These are phyloP conservation scores for Aspergillus coremiiformis DNA, from an alignment of 495 filamentous ascomycete genomes.

Conservation along the genomic window DNA sequence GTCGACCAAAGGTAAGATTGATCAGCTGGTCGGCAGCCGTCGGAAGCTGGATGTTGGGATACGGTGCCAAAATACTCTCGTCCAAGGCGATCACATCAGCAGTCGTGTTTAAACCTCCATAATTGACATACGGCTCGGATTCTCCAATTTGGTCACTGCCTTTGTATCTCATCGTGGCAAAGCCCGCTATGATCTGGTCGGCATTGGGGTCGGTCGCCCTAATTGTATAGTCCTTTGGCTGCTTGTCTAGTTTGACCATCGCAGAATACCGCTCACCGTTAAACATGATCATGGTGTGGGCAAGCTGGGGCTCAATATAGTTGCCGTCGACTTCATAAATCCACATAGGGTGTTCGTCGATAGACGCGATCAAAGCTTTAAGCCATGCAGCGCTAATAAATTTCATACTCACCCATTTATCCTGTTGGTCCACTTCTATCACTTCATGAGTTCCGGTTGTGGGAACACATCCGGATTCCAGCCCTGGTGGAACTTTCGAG, in stretches of 20 bases:
- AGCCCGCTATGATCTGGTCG: conserved; percentile 29
- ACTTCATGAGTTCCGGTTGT: conserved; percentile 30
- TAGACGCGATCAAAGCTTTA: conserved; percentile 32
- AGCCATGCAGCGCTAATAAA: conserved; percentile 37
- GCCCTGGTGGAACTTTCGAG: conserved; percentile 28
- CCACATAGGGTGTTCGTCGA: conserved; percentile 36
- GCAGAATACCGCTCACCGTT: conserved; percentile 33
- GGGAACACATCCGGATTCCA: conserved; percentile 35
- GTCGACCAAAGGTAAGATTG: conserved; percentile 30
- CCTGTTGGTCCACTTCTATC: conserved; percentile 26
- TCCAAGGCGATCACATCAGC: conserved; percentile 28
- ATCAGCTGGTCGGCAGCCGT: conserved; percentile 35
- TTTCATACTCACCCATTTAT: conserved; percentile 42
- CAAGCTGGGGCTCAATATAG: conserved; percentile 29
- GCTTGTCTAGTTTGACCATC: conserved; percentile 31
- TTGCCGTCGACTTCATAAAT: conserved; percentile 38
- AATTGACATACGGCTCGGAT: conserved; percentile 31
- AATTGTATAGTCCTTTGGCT: conserved; percentile 25
- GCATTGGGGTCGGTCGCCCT: conserved; percentile 22
- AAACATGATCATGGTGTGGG: conserved; percentile 22
- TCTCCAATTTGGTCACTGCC: conserved; percentile 12
- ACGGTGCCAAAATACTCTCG: conserved; percentile 16
- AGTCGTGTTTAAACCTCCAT: conserved; percentile 29
- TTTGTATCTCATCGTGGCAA: conserved; percentile 30
- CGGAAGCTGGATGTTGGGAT: conserved; percentile 27